phyloP scores from a whole-genome alignment of 192 early-diverging fungal species.

The Dissophora ornata region DNA sequence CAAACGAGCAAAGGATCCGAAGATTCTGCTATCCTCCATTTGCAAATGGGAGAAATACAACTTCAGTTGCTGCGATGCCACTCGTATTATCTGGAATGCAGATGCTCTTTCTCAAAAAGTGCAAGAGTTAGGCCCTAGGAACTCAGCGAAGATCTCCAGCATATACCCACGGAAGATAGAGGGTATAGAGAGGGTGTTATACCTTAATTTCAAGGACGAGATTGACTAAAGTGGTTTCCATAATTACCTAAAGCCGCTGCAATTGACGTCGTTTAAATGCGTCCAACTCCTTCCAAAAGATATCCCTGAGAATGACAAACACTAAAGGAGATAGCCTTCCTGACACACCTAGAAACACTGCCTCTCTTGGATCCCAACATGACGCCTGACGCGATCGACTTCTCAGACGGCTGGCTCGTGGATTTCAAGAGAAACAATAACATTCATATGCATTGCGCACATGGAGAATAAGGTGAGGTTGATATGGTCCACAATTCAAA shows the following conservation, averaged over 20 bases:
- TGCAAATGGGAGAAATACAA: no score
- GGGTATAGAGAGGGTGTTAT: neutral
- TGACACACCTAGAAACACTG: neutral
- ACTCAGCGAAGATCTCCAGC: neutral
- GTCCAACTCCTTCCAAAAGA: neutral
- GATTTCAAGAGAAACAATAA: neutral
- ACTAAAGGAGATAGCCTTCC: neutral
- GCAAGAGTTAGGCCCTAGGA: no score
- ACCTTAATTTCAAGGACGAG: neutral
- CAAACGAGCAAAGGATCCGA: no score
- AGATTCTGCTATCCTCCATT: no score
- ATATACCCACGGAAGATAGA: slow-evolving; percentile 6
- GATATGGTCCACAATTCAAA: neutral
- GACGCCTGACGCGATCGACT: neutral
- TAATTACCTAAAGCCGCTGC: neutral
- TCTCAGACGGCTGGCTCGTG: neutral
- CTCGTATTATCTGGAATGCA: no score
- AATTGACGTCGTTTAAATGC: neutral
- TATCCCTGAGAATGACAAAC: neutral
- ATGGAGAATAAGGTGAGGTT: slow-evolving; percentile 6
- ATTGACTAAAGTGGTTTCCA: neutral
- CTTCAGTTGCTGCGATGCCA: no score
- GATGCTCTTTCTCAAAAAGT: no score
- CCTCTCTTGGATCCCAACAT: neutral
- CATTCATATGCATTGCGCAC: neutral